Base-by-base conservation (phyloP, 352 stramenopile genomes). In the Phytopythium vexans region DNA sequence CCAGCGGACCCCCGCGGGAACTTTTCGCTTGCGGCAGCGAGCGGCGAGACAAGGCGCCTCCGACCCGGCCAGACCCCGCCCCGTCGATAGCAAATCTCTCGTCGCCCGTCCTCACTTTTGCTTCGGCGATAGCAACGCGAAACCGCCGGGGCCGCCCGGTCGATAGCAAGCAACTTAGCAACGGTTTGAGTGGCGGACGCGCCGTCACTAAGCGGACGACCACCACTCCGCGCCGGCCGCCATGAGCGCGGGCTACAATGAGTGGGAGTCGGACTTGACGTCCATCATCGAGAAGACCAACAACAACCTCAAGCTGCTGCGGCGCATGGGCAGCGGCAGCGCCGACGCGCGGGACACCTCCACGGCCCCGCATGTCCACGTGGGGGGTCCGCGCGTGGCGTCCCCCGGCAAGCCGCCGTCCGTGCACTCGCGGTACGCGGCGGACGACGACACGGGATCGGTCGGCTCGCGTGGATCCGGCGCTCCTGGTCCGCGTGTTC, bases 211-310 rank as follows among this genome's bases (percentile, higher is more conserved):
- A 48, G 15, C 14, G 27, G 15, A 37, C 12, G 8, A 31, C 27
- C 12, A 11, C 35, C 16, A 44, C 15, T 8, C 12, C 31, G 27
- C 16, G n/a, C 16, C 38, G 42, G 41, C 50, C 27, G 42, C 37
- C 57, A 91, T 91, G 77, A 89, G 76, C 60, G 66, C 49, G 41
- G 64, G 54, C 15, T 79, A 77, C 58, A 77, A 84, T 54, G 81
- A 88, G 35, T 94, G 83, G 83, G 81, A 94, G 60, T 79, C 78
- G 49, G 83, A 94, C 52, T 59, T 94, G 49, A 86, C 82, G 43
- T 90, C 83, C 10, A 91, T 91, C 77, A 91, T 93, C 46, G 83
- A 93, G 54, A 91, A 93, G 68, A 93, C 83, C 52, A 93, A 91
- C 62, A 84, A 88, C 56, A 94, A 92, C 67, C 74, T 92, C 51